These are phyloP conservation scores for Mycena pura DNA, from an alignment of 768 basidiomycete species.

Conservation along the genomic window DNA sequence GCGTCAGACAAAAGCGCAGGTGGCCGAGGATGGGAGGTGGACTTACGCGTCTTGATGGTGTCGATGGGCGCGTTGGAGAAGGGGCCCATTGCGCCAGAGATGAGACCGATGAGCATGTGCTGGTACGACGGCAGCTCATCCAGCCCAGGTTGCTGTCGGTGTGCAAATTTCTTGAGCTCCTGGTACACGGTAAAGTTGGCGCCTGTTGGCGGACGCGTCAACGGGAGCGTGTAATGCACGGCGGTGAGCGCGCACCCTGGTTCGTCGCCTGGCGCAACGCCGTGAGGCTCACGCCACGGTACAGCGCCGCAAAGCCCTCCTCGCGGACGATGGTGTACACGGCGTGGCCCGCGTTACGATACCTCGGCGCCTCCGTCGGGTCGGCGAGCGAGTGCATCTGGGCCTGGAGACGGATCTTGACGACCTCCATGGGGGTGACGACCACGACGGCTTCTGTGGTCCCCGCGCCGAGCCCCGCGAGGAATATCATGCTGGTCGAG, in stretches of 20 bases:
- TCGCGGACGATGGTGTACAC: conserved; percentile 94
- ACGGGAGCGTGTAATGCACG: background rate
- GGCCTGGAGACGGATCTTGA: conserved; percentile 97
- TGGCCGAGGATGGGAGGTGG: background rate
- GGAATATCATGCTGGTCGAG: conserved; percentile 78
- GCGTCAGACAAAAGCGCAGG: too few relatives aligned
- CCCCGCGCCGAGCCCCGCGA: conserved; percentile 94
- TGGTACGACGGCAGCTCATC: conserved; percentile 90
- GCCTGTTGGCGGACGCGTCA: conserved; percentile 48
- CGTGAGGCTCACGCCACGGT: conserved; percentile 92
- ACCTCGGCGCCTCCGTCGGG: conserved; percentile 90
- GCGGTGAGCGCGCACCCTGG: conserved; percentile 67
- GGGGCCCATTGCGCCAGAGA: conserved; percentile 98
- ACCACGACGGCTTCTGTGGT: conserved; percentile 94
- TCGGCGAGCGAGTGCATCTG: conserved; percentile 97
- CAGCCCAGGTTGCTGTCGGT: conserved; percentile 78
- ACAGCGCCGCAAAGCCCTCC: conserved; percentile 85
- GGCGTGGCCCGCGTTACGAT: conserved; percentile 96
- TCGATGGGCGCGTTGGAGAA: conserved; percentile 97
- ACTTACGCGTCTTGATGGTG: conserved; percentile 92
- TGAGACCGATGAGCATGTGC: conserved; percentile 92
- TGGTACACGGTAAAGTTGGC: conserved; percentile 99
- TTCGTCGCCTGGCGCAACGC: conserved; percentile 97
- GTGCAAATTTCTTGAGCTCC: conserved; percentile 88
- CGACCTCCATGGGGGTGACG: conserved; percentile 99